Evolutionary conservation across 1,139 yeast genomes (phyloP).

Genomic region (Diutina sp.): DNA sequence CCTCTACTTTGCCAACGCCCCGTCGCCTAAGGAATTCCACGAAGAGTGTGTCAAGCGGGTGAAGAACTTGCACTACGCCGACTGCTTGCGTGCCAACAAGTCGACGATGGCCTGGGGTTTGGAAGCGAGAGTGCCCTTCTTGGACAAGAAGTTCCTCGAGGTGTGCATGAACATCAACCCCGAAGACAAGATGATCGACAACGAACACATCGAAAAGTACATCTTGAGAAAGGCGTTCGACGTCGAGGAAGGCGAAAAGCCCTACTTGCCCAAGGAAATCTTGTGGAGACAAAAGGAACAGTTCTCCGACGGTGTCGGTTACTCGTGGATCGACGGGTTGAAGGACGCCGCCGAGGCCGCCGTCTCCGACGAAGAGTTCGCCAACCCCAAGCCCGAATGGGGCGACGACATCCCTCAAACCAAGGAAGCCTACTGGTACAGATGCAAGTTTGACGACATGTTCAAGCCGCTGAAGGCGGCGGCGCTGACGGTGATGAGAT

Average conservation of each 20-base stretch:
- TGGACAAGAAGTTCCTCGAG: constrained; percentile 86
- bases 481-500: constrained; percentile 94
- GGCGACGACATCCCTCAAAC: constrained; percentile 90
- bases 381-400: constrained; percentile 90
- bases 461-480: constrained; percentile 72
- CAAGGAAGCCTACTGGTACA: constrained; percentile 98
- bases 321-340: constrained; percentile 97
- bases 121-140: constrained; percentile 98
- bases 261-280: constrained; percentile 92
- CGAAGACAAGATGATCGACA: constrained; percentile 70
- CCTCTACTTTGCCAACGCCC: constrained; percentile 94
- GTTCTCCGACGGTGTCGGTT: constrained; percentile 98
- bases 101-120: constrained; percentile 99
- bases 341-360: constrained; percentile 88
- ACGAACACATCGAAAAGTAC: constrained; percentile 84
- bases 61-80: constrained; percentile 93
- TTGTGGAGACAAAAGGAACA: constrained; percentile 99
- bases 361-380: constrained; percentile 80
- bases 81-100: constrained; percentile 97
- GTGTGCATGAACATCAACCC: constrained; percentile 94
- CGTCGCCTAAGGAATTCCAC: constrained; percentile 85
- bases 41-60: constrained; percentile 90
- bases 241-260: constrained; percentile 43
- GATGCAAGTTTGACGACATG: constrained; percentile 87
- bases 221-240: constrained; percentile 94